Evolutionary conservation across 139 green algal genomes (phyloP).

Genomic region (Chara braunii): DNA sequence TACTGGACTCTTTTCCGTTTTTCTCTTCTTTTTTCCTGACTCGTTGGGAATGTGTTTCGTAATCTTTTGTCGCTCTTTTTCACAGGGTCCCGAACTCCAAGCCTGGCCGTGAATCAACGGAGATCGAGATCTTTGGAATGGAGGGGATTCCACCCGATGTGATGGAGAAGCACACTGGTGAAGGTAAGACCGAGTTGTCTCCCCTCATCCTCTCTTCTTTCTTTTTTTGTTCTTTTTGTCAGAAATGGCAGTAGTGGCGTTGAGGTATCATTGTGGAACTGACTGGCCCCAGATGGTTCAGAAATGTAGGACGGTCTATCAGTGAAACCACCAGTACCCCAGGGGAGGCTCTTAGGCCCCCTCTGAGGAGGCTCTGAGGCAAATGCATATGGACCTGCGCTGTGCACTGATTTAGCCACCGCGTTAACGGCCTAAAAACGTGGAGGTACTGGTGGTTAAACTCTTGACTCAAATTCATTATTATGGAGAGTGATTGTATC

Average conservation of each 20-base stretch:
- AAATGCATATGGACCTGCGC: too few species aligned
- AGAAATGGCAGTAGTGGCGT: neutral
- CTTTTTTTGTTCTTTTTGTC: neutral
- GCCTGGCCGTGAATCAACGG: slow-evolving; percentile 61
- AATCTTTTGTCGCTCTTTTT: slow-evolving; percentile 3
- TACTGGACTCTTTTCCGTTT: too few species aligned
- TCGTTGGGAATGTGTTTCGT: neutral
- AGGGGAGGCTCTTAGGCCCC: too few species aligned
- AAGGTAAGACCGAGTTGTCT: slow-evolving; percentile 12
- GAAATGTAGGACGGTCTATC: too few species aligned
- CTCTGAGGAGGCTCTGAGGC: too few species aligned
- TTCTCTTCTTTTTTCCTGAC: neutral
- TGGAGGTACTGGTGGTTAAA: too few species aligned
- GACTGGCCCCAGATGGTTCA: too few species aligned
- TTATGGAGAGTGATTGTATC: too few species aligned
- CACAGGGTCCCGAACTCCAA: slow-evolving; percentile 62
- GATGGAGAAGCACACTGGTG: slow-evolving; percentile 42
- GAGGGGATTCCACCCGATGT: slow-evolving; percentile 62
- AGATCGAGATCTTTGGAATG: slow-evolving; percentile 88
- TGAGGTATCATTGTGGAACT: neutral
- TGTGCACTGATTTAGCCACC: too few species aligned
- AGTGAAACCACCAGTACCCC: too few species aligned
- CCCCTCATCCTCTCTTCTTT: neutral
- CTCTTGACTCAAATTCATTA: too few species aligned
- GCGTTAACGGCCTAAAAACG: too few species aligned